Evolutionary conservation across 2,329 filamentous ascomycete species (phyloP), one percentile per base, ranked within the genome.

Genomic region (Stemphylium beticola): DNA sequence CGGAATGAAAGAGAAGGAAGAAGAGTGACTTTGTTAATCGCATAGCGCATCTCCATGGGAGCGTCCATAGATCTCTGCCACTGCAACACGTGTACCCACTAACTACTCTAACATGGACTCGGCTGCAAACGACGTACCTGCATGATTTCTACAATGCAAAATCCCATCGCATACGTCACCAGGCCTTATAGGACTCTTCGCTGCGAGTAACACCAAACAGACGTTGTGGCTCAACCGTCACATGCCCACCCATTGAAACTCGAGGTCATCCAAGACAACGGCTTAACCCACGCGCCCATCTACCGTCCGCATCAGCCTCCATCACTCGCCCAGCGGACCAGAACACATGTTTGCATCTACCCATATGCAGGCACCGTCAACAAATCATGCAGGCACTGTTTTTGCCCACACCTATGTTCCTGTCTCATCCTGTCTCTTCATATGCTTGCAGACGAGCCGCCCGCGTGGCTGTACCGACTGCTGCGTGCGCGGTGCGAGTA

Each of bases 181-280:
- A n/a, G 33, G 33, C 10, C 9, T 9, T 36, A 34, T 17, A 43
- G 34, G 41, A 4, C 32, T 38, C 10, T 48, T 24, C 37, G 33
- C 42, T 17, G 40, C 20, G 39, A 43, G 40, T 43, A 22, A 15
- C 43, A 29, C 15, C 37, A 40, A 55, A 48, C 32, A 40, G 33
- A 47, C 40, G 42, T 43, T 26, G 42, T 36, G 41, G 32, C 37
- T 22, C n/a, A 36, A 20, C 7, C 29, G 55, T 69, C 68, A 71
- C 65, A 67, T 69, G 68, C 57, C 45, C 44, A 14, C 44, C 31
- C 20, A 24, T 50, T 57, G 60, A 59, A 48, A 55, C 58, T 58
- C 45, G 46, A 58, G 62, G 68, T 72, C 69, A 71, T 67, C 60
- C 61, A 71, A 71, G 67, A 72, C 69, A 71, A 53, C 22, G 41